phyloP scores from a whole-genome alignment of 768 basidiomycete species.

The Naematelia encephala region DNA sequence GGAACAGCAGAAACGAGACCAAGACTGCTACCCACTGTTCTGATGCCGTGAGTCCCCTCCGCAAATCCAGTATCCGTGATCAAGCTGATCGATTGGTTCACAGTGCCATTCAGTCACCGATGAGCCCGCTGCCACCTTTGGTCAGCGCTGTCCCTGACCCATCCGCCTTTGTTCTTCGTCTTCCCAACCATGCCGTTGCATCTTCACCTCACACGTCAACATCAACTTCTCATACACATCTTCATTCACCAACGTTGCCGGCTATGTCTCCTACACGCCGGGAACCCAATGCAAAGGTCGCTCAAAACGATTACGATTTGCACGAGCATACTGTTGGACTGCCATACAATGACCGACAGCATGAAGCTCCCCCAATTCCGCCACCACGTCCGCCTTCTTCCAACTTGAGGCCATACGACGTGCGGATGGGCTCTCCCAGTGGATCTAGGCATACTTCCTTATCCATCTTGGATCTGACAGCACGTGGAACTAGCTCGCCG shows the following conservation, averaged over 20 bases:
- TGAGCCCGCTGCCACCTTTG: not conserved
- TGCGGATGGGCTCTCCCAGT: not conserved
- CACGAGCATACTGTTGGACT: too few relatives aligned
- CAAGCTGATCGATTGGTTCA: not conserved
- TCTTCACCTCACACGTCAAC: not conserved
- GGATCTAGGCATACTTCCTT: not conserved
- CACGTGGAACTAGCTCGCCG: not conserved
- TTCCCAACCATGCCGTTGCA: not conserved
- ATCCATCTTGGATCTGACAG: not conserved
- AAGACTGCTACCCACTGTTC: not conserved
- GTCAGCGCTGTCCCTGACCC: not conserved
- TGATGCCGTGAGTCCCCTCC: not conserved
- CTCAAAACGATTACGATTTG: too few relatives aligned
- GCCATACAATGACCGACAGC: too few relatives aligned
- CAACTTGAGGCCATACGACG: not conserved
- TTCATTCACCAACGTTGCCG: too few relatives aligned
- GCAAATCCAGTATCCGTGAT: not conserved
- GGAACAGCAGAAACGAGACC: not conserved
- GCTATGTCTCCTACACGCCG: too few relatives aligned
- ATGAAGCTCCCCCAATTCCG: not conserved
- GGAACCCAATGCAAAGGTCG: too few relatives aligned
- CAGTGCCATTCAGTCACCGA: not conserved
- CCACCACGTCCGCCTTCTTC: not conserved
- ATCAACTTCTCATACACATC: too few relatives aligned
- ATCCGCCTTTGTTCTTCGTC: not conserved